These are phyloP conservation scores for Sporodiniella umbellata DNA, from an alignment of 371 early-diverging fungal genomes.

Conservation along the genomic window DNA sequence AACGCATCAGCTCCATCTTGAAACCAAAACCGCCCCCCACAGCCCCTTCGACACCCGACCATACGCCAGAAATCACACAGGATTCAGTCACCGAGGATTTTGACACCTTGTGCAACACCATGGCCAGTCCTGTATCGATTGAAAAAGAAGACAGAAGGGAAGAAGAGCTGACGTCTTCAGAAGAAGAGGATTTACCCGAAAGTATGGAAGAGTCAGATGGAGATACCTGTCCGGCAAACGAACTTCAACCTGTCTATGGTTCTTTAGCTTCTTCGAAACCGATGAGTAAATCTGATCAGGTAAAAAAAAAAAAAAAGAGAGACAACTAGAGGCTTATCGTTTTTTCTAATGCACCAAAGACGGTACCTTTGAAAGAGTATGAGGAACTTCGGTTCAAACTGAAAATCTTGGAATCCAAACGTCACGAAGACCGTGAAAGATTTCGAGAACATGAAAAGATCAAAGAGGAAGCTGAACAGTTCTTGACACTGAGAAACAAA, in stretches of 20 bases:
- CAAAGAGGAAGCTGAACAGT: conserved; percentile 73
- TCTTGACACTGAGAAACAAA: conserved; percentile 62
- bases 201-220: neutral
- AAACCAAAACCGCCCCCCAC: conserved; percentile 14
- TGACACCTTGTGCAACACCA: neutral
- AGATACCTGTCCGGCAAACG: neutral
- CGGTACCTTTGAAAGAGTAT: conserved; percentile 64
- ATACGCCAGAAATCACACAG: conserved; percentile 9
- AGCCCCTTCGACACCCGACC: conserved; percentile 19
- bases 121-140: conserved; percentile 1
- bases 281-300: conserved; percentile 37
- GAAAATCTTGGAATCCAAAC: conserved; percentile 75
- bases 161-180: neutral
- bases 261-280: conserved; percentile 28
- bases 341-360: conserved; percentile 11
- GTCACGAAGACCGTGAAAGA: conserved; percentile 77
- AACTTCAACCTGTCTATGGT: conserved; percentile 31
- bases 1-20: neutral
- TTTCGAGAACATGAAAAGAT: conserved; percentile 71
- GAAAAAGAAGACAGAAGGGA: conserved; percentile 4
- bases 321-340: too few relatives aligned
- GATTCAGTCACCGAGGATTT: conserved; percentile 3
- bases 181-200: conserved; percentile 2
- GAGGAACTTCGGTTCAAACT: conserved; percentile 85
- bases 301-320: neutral